Percentiles rank a stretch among this genome's conserved stretches.
Conservation (phyloP, 768 basidiomycete species). For the Tubosaeta sp. region DNA sequence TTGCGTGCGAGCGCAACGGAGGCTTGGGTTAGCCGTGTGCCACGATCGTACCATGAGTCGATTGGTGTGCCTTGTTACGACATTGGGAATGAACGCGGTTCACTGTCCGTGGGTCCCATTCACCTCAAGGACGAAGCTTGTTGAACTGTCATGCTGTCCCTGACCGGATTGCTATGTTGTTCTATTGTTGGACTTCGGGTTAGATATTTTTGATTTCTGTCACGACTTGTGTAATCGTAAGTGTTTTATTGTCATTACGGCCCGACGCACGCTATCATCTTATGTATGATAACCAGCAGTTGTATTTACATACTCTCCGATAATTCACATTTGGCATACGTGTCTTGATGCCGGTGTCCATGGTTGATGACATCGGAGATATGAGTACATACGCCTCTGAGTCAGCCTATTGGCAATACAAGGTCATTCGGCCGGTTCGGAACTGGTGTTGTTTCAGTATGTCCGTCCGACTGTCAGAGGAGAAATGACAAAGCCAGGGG, state of each 20-base stretch:
- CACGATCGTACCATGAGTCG: slow-evolving; percentile 1
- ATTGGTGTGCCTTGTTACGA: neutral
- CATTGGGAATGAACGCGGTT: slow-evolving; percentile 4
- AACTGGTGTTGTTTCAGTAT: neutral
- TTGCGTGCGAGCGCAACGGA: slow-evolving; percentile 56
- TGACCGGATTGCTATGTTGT: neutral
- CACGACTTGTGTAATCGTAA: slow-evolving; percentile 2
- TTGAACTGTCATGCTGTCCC: neutral
- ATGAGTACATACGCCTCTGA: too few relatives aligned
- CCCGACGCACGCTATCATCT: slow-evolving; percentile 3
- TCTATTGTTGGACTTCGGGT: neutral
- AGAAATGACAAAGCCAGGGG: too few relatives aligned
- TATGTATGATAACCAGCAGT: slow-evolving; percentile 9
- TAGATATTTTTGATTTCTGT: neutral
- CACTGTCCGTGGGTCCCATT: slow-evolving; percentile 18
- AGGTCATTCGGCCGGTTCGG: neutral
- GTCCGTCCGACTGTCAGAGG: too few relatives aligned
- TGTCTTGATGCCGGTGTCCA: too few relatives aligned
- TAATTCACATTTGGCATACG: neutral
- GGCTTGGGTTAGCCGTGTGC: slow-evolving; percentile 51
- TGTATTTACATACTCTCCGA: slow-evolving; percentile 7
- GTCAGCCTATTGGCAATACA: too few relatives aligned
- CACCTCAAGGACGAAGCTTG: slow-evolving; percentile 12
- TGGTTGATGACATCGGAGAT: too few relatives aligned
- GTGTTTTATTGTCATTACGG: slow-evolving; percentile 1